phyloP scores from a whole-genome alignment of 2,329 filamentous ascomycete genomes.

The Fusarium penzigii region DNA sequence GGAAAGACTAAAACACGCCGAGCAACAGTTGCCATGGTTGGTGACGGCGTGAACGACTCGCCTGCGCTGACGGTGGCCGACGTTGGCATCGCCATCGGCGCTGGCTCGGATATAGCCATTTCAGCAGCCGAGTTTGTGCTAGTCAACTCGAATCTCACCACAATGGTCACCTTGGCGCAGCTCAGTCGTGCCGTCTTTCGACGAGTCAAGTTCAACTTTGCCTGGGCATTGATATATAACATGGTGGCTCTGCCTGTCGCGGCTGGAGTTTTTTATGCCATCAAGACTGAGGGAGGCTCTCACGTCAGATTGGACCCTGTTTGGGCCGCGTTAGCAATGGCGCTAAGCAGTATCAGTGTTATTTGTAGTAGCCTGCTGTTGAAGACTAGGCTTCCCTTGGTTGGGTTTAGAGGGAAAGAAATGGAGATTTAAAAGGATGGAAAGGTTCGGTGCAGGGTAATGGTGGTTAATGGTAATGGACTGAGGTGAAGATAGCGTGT shows the following conservation, averaged over 20 bases:
- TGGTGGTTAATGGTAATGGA: not conserved
- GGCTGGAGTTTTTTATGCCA: conserved; percentile 64
- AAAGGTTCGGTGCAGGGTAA: not conserved
- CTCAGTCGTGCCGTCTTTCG: conserved; percentile 59
- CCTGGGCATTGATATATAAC: conserved; percentile 69
- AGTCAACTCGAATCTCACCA: conserved; percentile 55
- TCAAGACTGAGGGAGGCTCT: conserved; percentile 40
- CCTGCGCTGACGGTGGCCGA: conserved; percentile 67
- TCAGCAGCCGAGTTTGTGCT: conserved; percentile 67
- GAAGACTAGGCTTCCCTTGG: conserved; percentile 42
- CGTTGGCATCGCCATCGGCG: conserved; percentile 68
- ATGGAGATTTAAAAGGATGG: not conserved
- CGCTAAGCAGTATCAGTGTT: conserved; percentile 64
- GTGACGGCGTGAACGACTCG: conserved; percentile 71
- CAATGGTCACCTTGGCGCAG: not conserved
- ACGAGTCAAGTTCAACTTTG: conserved; percentile 68
- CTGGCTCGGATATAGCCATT: conserved; percentile 68
- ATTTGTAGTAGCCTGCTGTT: conserved; percentile 61
- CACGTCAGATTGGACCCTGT: conserved; percentile 47
- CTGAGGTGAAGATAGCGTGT: not conserved
- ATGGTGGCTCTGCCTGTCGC: conserved; percentile 64
- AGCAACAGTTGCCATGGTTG: conserved; percentile 66
- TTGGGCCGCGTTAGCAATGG: conserved; percentile 56
- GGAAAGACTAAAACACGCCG: conserved; percentile 23
- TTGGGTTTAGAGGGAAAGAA: conserved; percentile 36